Percentiles rank a stretch among this genome's conserved stretches.
Evolutionary conservation across 208 protist genomes (phyloP).

Genomic region (Trypanosoma cruzi): DNA sequence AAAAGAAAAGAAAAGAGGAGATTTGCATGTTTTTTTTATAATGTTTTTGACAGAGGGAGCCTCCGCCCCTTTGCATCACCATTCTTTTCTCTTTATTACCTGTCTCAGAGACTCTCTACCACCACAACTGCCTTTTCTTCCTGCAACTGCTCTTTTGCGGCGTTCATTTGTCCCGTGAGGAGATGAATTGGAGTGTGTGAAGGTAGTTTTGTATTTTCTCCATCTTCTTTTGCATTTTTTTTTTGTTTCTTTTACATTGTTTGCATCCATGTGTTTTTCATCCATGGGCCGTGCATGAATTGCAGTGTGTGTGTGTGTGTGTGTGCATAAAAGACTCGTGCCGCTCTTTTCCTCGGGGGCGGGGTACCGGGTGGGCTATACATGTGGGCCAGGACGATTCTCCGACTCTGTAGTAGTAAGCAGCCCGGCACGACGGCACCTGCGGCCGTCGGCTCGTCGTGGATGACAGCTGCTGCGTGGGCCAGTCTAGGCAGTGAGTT

Average conservation of each 20-base stretch:
- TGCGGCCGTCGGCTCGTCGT: constrained; percentile 33
- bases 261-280: constrained; percentile 2
- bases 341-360: background rate
- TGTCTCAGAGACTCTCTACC: background rate
- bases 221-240: constrained; percentile 8
- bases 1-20: background rate
- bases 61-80: background rate
- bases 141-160: background rate
- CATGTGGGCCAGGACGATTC: constrained; percentile 25
- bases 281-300: no score
- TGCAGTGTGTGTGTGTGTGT: constrained; percentile 4
- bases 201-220: background rate
- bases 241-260: constrained; percentile 5
- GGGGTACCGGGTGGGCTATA: background rate
- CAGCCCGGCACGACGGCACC: constrained; percentile 4
- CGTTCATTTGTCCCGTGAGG: background rate
- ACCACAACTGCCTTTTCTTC: background rate
- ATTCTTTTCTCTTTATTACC: background rate
- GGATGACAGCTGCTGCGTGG: constrained; percentile 86
- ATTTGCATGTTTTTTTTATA: background rate
- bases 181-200: background rate
- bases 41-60: background rate
- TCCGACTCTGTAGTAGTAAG: constrained; percentile 29
- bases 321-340: constrained; percentile 4
- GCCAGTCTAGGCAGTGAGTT: constrained; percentile 84